Evolutionary conservation across 2,329 filamentous ascomycete species (phyloP).

Genomic region (Penicillium sp.): DNA sequence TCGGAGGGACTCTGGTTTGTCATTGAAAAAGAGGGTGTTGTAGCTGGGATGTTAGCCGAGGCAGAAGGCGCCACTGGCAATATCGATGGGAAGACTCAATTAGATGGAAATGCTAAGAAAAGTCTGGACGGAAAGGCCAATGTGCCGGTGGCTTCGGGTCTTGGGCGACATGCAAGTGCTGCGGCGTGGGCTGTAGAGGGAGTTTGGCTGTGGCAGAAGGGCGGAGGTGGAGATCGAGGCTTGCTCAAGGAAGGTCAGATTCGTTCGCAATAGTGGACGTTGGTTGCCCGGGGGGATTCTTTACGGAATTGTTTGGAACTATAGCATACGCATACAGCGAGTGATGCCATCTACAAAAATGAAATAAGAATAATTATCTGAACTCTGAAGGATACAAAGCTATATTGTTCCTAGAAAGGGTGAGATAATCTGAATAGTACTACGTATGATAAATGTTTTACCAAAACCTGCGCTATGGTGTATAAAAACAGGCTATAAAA

Average conservation of each 20-base stretch:
- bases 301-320: no score
- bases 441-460: no score
- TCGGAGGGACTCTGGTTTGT: conserved; percentile 78
- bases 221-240: conserved; percentile 48
- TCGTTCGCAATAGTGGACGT: conserved; percentile 22
- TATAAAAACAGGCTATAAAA: no score
- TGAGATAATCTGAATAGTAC: no score
- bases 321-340: no score
- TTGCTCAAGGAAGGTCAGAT: conserved; percentile 33
- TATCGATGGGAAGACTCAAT: conserved; percentile 6
- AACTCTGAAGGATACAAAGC: no score
- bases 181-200: conserved; percentile 82
- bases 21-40: conserved; percentile 67
- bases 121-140: background rate
- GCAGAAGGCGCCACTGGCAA: conserved; percentile 56
- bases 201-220: conserved; percentile 78
- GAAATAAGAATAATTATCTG: no score
- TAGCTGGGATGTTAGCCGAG: conserved; percentile 72
- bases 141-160: conserved; percentile 21
- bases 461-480: no score
- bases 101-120: conserved; percentile 2
- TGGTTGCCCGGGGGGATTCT: background rate
- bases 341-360: no score
- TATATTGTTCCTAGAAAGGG: no score
- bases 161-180: conserved; percentile 65